These are phyloP conservation scores for Glarea lozoyensis DNA, from an alignment of 495 filamentous ascomycete species.

Conservation along the genomic window DNA sequence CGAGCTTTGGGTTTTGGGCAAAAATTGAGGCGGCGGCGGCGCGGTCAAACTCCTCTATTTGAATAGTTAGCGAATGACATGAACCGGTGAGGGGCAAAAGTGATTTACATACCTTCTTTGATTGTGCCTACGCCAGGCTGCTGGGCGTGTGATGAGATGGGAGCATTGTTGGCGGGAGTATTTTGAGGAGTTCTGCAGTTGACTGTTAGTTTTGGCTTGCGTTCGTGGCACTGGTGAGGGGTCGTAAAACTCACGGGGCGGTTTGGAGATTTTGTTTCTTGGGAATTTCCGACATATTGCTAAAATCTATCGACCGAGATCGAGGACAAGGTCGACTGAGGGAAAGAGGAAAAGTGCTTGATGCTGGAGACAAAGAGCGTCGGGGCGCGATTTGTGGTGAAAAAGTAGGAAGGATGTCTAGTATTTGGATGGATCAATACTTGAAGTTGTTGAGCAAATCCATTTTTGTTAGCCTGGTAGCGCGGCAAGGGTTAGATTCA, in stretches of 20 bases:
- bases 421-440: constrained; percentile 21
- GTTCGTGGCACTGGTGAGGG: neutral
- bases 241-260: constrained; percentile 62
- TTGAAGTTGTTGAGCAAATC: constrained; percentile 17
- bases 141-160: constrained; percentile 95
- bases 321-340: constrained; percentile 13
- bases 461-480: constrained; percentile 1
- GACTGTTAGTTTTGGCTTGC: too few species aligned
- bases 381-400: constrained; percentile 12
- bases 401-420: constrained; percentile 25
- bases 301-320: neutral
- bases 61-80: constrained; percentile 11
- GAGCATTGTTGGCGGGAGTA: constrained; percentile 87
- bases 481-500: too few species aligned
- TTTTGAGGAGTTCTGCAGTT: constrained; percentile 73
- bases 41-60: constrained; percentile 79
- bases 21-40: constrained; percentile 83
- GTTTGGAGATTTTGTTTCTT: constrained; percentile 40
- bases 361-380: constrained; percentile 9
- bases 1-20: constrained; percentile 84
- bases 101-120: constrained; percentile 72
- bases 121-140: constrained; percentile 92
- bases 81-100: constrained; percentile 18
- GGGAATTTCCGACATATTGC: constrained; percentile 60
- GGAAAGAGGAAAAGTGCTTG: constrained; percentile 5